Base-by-base conservation (phyloP, 129 eudicot genomes). In the Deinandra increscens region DNA sequence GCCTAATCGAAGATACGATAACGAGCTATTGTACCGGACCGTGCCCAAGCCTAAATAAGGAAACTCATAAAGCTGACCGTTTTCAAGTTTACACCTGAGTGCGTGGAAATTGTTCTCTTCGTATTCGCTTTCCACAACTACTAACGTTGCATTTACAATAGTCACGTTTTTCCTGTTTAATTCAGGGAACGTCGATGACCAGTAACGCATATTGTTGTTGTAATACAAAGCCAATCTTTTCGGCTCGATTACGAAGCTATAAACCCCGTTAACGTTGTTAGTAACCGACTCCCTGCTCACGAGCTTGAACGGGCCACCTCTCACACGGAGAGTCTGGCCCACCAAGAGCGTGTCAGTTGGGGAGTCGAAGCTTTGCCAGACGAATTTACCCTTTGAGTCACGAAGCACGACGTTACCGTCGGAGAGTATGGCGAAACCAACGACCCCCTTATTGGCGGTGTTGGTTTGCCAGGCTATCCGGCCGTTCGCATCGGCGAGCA, bases 291-390 rank as follows among this genome's bases (percentile, higher is more conserved):
- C 68, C n/a, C 87, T 60, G 20, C 90, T 84, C 33, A 82, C 78
- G 4, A 87, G 75, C 70, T 46, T 80, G 18, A 8, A 55, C 12
- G 80, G 73, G 1, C 80, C 81, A 7, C 69, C 72, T 7, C 5
- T 68, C 3, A 77, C 34, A 5, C 45, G 36, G 0, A 86, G 51
- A 9, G 79, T 36, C 61, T 86, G 93, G 11, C 86, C 86, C 12
- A 75, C 20, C 12, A 86, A 23, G 60, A 83, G 78, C 0, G 88
- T 81, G 13, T 86, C 88, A 0, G 84, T 81, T 0, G 93, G 91
- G 12, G 67, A 75, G 31, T 86, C 88, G 10, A 86, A 86, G 61
- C 88, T 86, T 26, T 86, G 93, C 95, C 95, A 87, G 9, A 87
- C 62, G 22, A 68, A 81, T 6, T 58, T 66, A 5, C 86, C 84